These are phyloP conservation scores for Candida ponderosae DNA, from an alignment of 805 yeast genomes.

Conservation along the genomic window DNA sequence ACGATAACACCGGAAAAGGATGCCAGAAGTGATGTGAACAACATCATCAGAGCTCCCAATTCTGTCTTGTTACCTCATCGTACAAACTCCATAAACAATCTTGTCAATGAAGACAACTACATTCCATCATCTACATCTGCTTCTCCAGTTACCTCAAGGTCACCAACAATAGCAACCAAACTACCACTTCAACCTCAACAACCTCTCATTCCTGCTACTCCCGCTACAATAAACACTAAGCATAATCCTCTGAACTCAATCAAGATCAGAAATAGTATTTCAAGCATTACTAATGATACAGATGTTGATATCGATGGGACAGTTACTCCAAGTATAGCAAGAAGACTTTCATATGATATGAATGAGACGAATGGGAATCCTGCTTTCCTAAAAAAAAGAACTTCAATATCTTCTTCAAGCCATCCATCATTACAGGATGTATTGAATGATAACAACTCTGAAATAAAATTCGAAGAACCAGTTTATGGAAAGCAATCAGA, in stretches of 20 bases:
- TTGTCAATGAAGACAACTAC: not conserved
- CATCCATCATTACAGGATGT: conserved; percentile 11
- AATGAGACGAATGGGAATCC: conserved; percentile 16
- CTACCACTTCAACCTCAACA: conserved; percentile 6
- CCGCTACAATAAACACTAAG: conserved; percentile 3
- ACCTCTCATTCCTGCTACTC: conserved; percentile 1
- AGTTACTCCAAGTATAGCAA: conserved; percentile 27
- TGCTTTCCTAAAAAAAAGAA: conserved; percentile 16
- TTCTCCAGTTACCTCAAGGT: not conserved
- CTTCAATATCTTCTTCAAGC: conserved; percentile 3
- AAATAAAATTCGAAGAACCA: conserved; percentile 8
- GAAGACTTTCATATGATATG: conserved; percentile 19
- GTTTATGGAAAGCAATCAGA: conserved; percentile 1
- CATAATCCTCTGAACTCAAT: conserved; percentile 4
- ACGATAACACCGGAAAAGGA: not conserved
- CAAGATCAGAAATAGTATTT: conserved; percentile 15
- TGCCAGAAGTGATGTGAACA: conserved; percentile 7
- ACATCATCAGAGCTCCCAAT: no score
- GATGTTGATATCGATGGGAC: conserved; percentile 37
- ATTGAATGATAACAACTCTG: conserved; percentile 8
- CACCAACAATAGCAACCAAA: no score
- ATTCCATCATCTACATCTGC: not conserved
- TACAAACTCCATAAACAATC: not conserved
- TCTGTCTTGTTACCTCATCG: no score
- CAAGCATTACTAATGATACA: conserved; percentile 33